Conservation (phyloP, 106 monocot genomes). For the Narthecium ossifragum region DNA sequence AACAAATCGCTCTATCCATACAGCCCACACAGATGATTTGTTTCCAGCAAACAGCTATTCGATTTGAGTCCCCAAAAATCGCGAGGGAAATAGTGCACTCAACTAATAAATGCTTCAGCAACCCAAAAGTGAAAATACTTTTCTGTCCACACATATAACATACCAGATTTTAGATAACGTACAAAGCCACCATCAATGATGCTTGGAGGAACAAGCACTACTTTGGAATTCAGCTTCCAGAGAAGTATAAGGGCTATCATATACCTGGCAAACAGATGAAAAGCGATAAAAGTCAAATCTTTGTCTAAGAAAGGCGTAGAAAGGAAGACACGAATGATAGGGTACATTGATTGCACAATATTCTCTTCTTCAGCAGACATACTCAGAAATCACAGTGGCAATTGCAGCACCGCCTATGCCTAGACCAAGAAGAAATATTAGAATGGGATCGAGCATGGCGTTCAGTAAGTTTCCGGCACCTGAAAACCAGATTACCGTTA, state of each 20-base stretch:
- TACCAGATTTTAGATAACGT: slow-evolving; percentile 89
- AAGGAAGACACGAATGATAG: not conserved
- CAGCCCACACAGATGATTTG: too few relatives aligned
- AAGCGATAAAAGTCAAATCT: not conserved
- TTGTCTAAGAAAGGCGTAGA: not conserved
- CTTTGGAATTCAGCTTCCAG: slow-evolving; percentile 68
- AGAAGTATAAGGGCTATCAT: slow-evolving; percentile 73
- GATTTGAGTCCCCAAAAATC: too few relatives aligned
- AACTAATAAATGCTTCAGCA: too few relatives aligned
- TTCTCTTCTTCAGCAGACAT: too few relatives aligned
- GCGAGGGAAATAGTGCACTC: too few relatives aligned
- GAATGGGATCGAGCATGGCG: slow-evolving; percentile 66
- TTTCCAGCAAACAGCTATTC: too few relatives aligned
- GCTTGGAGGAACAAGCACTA: slow-evolving; percentile 50
- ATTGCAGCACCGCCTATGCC: slow-evolving; percentile 86
- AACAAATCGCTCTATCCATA: too few relatives aligned
- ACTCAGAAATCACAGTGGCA: slow-evolving; percentile 91
- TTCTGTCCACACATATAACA: too few relatives aligned
- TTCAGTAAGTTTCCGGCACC: slow-evolving; percentile 82
- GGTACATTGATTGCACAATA: too few relatives aligned
- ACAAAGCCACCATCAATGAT: slow-evolving; percentile 23
- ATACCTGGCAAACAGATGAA: slow-evolving; percentile 35
- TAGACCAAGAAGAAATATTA: slow-evolving; percentile 74
- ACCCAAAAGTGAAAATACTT: too few relatives aligned
- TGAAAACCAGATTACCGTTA: slow-evolving; percentile 27